Percentiles rank a stretch among this genome's conserved stretches.
Evolutionary conservation across 768 basidiomycete genomes (phyloP).

Genomic region (Suillus spraguei): DNA sequence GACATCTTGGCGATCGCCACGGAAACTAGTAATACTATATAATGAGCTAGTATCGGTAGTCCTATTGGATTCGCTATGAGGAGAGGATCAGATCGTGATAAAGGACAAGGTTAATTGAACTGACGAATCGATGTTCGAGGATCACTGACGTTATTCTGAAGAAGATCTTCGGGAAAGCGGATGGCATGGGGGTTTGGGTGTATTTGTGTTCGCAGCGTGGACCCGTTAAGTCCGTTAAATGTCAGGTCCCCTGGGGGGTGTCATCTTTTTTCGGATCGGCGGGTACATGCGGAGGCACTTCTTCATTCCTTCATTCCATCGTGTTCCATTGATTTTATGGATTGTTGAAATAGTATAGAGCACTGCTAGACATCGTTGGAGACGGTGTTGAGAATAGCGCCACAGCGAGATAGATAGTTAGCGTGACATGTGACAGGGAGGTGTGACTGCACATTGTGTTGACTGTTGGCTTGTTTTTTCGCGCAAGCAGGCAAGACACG

Average conservation of each 20-base stretch:
- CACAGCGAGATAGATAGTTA: conserved; percentile 12
- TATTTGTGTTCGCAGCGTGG: conserved; percentile 15
- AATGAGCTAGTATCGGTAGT: neutral
- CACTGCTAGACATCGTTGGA: conserved; percentile 7
- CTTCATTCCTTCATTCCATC: conserved; percentile 13
- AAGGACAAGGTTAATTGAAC: neutral
- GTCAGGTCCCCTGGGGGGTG: conserved; percentile 22
- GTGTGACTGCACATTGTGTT: conserved; percentile 21
- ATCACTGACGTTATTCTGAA: conserved; percentile 9
- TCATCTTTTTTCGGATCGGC: conserved; percentile 23
- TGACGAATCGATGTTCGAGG: conserved; percentile 12
- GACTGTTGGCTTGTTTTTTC: conserved; percentile 15
- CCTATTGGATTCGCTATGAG: neutral
- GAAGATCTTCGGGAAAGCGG: conserved; percentile 8
- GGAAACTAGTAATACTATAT: neutral
- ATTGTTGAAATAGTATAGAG: neutral
- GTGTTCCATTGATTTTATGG: conserved; percentile 3
- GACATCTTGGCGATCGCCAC: conserved; percentile 10
- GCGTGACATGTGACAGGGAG: conserved; percentile 34
- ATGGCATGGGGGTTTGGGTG: conserved; percentile 13
- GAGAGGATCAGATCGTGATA: conserved; percentile 2
- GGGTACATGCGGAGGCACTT: conserved; percentile 17
- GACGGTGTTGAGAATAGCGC: conserved; percentile 16
- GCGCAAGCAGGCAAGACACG: conserved; percentile 12
- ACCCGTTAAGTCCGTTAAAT: conserved; percentile 22